Conservation (phyloP, 306 rosid species). For the Arachis stenosperma region DNA sequence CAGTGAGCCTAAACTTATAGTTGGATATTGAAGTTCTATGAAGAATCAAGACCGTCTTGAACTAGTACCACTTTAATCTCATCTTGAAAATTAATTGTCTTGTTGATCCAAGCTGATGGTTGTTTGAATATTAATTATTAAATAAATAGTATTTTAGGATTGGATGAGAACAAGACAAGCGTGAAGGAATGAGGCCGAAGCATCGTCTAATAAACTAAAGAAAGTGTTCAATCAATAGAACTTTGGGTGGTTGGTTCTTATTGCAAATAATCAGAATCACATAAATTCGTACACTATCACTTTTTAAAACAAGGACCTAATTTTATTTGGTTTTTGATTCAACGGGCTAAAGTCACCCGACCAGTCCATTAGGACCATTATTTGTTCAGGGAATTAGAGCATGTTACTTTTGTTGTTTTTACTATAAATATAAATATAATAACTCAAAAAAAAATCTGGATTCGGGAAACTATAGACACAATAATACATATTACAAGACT, state of each 20-base stretch:
- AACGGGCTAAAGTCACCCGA: not conserved
- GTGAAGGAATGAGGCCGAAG: conserved; percentile 20
- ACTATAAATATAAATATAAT: not conserved
- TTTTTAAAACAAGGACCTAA: conserved; percentile 32
- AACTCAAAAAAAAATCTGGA: not conserved
- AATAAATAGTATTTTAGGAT: conserved; percentile 20
- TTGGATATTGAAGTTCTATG: conserved; percentile 30
- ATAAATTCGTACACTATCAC: conserved; percentile 38
- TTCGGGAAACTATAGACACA: not conserved
- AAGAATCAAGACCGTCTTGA: not conserved
- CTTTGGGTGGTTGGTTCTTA: conserved; percentile 44
- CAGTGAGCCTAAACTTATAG: conserved; percentile 41
- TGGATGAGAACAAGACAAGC: conserved; percentile 18
- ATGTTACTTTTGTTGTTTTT: not conserved
- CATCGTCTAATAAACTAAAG: not conserved
- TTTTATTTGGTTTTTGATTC: not conserved
- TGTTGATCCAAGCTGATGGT: conserved; percentile 20
- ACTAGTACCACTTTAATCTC: conserved; percentile 16
- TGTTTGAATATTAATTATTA: not conserved
- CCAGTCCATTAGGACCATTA: not conserved
- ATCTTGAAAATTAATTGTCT: not conserved
- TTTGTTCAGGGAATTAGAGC: not conserved
- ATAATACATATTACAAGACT: too few species aligned
- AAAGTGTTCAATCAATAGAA: conserved; percentile 22
- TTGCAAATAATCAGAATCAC: conserved; percentile 47